Evolutionary conservation across 768 basidiomycete genomes (phyloP).

Genomic region (Coprinopsis strossmayeri): DNA sequence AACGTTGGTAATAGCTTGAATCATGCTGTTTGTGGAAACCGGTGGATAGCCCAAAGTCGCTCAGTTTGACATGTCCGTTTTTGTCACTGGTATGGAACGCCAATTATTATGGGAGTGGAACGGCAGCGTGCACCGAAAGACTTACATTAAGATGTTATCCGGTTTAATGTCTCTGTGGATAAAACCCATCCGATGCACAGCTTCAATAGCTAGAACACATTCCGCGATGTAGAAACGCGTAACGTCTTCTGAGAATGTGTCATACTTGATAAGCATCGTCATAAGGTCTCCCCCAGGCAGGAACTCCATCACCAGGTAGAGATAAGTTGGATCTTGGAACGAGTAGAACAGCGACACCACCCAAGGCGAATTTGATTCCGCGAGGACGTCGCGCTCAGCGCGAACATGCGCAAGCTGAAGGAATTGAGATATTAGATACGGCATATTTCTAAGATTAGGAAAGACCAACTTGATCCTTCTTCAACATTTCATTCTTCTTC

Average conservation of each 20-base stretch:
- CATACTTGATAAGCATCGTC: slow-evolving; percentile 99
- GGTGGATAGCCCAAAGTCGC: slow-evolving; percentile 98
- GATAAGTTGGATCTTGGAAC: slow-evolving; percentile 90
- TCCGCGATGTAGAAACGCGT: slow-evolving; percentile 99
- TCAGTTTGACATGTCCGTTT: slow-evolving; percentile 94
- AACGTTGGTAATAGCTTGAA: slow-evolving; percentile 86
- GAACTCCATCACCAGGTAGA: slow-evolving; percentile 99
- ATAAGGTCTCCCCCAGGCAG: slow-evolving; percentile 97
- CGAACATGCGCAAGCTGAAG: slow-evolving; percentile 91
- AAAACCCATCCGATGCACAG: slow-evolving; percentile 94
- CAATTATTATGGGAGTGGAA: not conserved
- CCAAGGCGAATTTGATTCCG: slow-evolving; percentile 93
- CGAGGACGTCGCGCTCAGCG: slow-evolving; percentile 94
- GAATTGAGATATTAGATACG: not conserved
- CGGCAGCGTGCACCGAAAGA: slow-evolving; percentile 28
- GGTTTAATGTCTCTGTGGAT: slow-evolving; percentile 99
- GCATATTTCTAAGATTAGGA: not conserved
- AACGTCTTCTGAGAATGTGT: slow-evolving; percentile 97
- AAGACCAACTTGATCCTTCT: slow-evolving; percentile 85
- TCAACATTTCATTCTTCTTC: slow-evolving; percentile 97
- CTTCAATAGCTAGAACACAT: slow-evolving; percentile 95
- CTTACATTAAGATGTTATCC: slow-evolving; percentile 74
- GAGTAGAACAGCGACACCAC: slow-evolving; percentile 96
- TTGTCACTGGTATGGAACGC: slow-evolving; percentile 51
- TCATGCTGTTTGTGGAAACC: slow-evolving; percentile 99